Conservation (phyloP, 1,284 basidiomycete genomes). For the Trichosporon coremiiforme region DNA sequence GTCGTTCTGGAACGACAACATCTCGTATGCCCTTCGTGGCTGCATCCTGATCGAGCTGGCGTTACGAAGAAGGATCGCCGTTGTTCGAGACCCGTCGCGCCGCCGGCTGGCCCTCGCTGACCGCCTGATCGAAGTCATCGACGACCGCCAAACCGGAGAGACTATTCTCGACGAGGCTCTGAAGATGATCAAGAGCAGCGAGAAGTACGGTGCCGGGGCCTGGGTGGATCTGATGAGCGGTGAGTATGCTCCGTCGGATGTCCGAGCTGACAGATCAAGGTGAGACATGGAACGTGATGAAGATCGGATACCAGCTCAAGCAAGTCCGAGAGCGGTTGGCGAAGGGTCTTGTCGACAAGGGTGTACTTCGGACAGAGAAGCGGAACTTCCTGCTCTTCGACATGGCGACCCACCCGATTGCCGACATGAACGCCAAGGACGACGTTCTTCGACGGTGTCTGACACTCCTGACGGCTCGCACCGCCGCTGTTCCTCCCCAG, state of each 20-base stretch:
- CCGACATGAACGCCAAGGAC: slow-evolving; percentile 86
- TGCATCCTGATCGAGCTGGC: slow-evolving; percentile 95
- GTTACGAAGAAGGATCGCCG: slow-evolving; percentile 81
- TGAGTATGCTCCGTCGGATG: slow-evolving; percentile 56
- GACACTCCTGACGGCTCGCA: slow-evolving; percentile 76
- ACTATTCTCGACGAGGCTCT: slow-evolving; percentile 94
- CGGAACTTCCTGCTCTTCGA: slow-evolving; percentile 97
- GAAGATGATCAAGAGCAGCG: slow-evolving; percentile 80
- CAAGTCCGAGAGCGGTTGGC: slow-evolving; percentile 94
- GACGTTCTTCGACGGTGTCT: slow-evolving; percentile 74
- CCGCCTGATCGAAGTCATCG: slow-evolving; percentile 84
- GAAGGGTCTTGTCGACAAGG: slow-evolving; percentile 97
- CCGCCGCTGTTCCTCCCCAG: slow-evolving; percentile 71
- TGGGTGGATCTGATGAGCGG: slow-evolving; percentile 94
- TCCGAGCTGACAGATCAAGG: slow-evolving; percentile 60
- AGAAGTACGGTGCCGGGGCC: slow-evolving; percentile 82
- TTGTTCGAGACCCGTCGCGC: slow-evolving; percentile 79
- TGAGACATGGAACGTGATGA: slow-evolving; percentile 98
- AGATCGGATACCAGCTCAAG: slow-evolving; percentile 95
- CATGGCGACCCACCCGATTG: slow-evolving; percentile 95
- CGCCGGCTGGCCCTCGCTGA: slow-evolving; percentile 76
- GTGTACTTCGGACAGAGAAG: slow-evolving; percentile 93
- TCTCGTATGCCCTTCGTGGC: slow-evolving; percentile 90
- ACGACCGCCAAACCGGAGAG: slow-evolving; percentile 87
- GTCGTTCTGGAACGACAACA: slow-evolving; percentile 98